A percentile compares a stretch with the other conserved stretches of the same genome.
These are phyloP conservation scores for Penicillium hordei DNA, from an alignment of 2,329 filamentous ascomycete species.

Conservation along the genomic window DNA sequence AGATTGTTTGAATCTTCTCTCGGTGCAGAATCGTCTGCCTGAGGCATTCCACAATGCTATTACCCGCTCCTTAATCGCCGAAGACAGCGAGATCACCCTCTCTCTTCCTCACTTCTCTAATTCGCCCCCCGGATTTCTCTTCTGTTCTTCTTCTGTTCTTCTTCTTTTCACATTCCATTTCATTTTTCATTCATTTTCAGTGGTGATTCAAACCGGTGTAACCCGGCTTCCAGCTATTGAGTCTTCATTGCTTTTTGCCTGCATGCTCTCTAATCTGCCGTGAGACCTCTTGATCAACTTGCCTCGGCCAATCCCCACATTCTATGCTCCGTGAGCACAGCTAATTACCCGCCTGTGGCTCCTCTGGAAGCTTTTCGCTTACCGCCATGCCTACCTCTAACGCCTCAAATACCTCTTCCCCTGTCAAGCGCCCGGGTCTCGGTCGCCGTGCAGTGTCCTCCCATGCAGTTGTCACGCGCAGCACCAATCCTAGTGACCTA, in stretches of 20 bases:
- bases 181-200: not conserved
- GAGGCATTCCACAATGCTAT: constrained; percentile 5
- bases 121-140: not conserved
- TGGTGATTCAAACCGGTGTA: constrained; percentile 1
- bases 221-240: constrained; percentile 17
- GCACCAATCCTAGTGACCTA: constrained; percentile 33
- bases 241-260: constrained; percentile 26
- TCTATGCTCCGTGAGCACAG: constrained; percentile 23
- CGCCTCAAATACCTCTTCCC: constrained; percentile 34
- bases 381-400: constrained; percentile 26
- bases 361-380: constrained; percentile 16
- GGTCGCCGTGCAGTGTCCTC: constrained; percentile 43
- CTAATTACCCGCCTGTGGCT: constrained; percentile 23
- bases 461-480: constrained; percentile 40
- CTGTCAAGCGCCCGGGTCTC: constrained; percentile 42
- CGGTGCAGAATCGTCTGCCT: not conserved
- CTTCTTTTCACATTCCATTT: not conserved
- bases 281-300: constrained; percentile 22
- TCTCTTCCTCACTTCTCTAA: constrained; percentile 10
- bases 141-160: not conserved
- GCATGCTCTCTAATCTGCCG: constrained; percentile 24
- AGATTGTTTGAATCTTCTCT: too few species aligned
- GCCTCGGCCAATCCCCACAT: constrained; percentile 28
- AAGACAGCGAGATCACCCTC: constrained; percentile 18
- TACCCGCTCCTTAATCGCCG: constrained; percentile 18